Evolutionary conservation across 1,139 yeast species (phyloP).

Genomic region (Debaryomyces subglobosus): DNA sequence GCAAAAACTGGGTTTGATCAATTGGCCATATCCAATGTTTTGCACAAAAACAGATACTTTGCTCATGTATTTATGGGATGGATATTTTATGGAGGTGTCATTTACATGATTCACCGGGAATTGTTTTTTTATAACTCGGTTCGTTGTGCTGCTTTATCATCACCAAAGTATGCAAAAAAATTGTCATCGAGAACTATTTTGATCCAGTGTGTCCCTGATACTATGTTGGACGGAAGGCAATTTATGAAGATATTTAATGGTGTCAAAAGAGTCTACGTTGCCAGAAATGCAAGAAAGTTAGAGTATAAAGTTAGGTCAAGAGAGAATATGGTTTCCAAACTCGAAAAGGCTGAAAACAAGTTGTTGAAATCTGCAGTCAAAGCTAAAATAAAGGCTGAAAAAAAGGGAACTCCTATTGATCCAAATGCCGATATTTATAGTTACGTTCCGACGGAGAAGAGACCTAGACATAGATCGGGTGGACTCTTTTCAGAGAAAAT

Average conservation of each 20-base stretch:
- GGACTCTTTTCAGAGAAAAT: slow-evolving; percentile 58
- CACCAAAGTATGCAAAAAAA: slow-evolving; percentile 76
- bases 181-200: slow-evolving; percentile 79
- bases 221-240: slow-evolving; percentile 63
- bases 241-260: slow-evolving; percentile 65
- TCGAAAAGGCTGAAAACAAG: slow-evolving; percentile 72
- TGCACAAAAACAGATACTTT: slow-evolving; percentile 61
- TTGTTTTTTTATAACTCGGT: slow-evolving; percentile 76
- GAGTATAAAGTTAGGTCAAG: slow-evolving; percentile 63
- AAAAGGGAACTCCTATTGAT: slow-evolving; percentile 52
- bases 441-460: slow-evolving; percentile 76
- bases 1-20: slow-evolving; percentile 68
- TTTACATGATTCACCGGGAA: slow-evolving; percentile 80
- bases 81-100: slow-evolving; percentile 70
- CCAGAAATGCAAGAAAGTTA: slow-evolving; percentile 67
- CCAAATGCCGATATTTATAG: slow-evolving; percentile 56
- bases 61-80: slow-evolving; percentile 87
- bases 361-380: slow-evolving; percentile 64
- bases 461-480: slow-evolving; percentile 70
- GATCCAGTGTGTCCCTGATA: slow-evolving; percentile 78
- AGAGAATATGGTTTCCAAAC: slow-evolving; percentile 57
- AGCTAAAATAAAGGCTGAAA: slow-evolving; percentile 63
- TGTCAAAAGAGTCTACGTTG: slow-evolving; percentile 73
- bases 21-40: slow-evolving; percentile 75
- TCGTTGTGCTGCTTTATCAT: slow-evolving; percentile 77